Percentiles rank a stretch among this genome's conserved stretches.
Evolutionary conservation across 371 early-diverging fungal species (phyloP).

Genomic region (Mucor ambiguus): DNA sequence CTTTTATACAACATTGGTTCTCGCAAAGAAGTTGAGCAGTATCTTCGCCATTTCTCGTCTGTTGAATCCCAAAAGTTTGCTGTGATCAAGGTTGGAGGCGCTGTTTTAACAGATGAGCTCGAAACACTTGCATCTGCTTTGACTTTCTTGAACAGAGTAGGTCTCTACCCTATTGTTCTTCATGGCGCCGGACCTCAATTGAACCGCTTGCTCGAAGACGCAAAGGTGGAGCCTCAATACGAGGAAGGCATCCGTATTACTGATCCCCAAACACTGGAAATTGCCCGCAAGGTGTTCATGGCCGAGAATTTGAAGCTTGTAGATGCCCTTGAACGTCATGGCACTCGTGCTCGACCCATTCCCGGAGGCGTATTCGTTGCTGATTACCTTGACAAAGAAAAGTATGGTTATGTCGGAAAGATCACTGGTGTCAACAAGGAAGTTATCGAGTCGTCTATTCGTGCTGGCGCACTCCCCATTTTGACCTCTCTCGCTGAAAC

Average conservation of each 20-base stretch:
- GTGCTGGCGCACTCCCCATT: slow-evolving; percentile 93
- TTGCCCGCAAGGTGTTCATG: slow-evolving; percentile 90
- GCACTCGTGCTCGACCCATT: slow-evolving; percentile 93
- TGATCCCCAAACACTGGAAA: slow-evolving; percentile 86
- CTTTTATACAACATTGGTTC: slow-evolving; percentile 98
- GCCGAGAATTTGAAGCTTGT: slow-evolving; percentile 94
- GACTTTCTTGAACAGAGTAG: slow-evolving; percentile 95
- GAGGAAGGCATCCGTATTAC: slow-evolving; percentile 97
- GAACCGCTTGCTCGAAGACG: slow-evolving; percentile 84
- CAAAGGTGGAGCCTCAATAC: slow-evolving; percentile 90
- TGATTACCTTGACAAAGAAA: slow-evolving; percentile 90
- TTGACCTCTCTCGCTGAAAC: slow-evolving; percentile 96
- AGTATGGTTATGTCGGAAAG: slow-evolving; percentile 92
- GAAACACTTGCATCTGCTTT: slow-evolving; percentile 93
- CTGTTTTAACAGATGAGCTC: slow-evolving; percentile 92
- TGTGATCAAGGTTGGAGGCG: slow-evolving; percentile 98
- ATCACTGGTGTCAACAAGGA: slow-evolving; percentile 90
- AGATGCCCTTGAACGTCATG: slow-evolving; percentile 93
- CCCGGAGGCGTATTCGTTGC: slow-evolving; percentile 94
- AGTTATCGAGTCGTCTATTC: slow-evolving; percentile 87
- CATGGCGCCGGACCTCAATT: slow-evolving; percentile 98
- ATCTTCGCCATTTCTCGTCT: slow-evolving; percentile 92
- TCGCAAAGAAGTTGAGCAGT: slow-evolving; percentile 96
- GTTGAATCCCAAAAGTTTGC: slow-evolving; percentile 99
- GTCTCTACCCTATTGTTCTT: slow-evolving; percentile 96